Evolutionary conservation across 78 protist genomes (phyloP), one percentile per base, ranked within the genome.

Genomic region (Paulinella micropora): DNA sequence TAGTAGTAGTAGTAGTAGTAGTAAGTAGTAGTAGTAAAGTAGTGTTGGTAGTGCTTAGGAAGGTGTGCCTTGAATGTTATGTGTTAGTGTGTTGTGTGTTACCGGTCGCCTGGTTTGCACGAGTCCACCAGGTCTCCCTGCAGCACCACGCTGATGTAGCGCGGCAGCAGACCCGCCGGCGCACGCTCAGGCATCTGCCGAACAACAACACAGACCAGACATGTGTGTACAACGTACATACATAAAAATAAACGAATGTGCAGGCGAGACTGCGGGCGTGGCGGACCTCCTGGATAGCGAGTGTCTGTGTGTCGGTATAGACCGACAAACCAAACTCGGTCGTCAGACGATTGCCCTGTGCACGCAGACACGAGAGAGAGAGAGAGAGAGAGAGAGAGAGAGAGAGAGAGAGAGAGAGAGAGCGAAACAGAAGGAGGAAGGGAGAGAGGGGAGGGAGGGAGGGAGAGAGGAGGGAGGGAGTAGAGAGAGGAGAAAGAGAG

Each of bases 121-220:
- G 1, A 0, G 84, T 98, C 99, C 36, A 95, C 98, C 23, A 98
- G 94, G 82, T 98, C 99, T 69, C 90, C 88, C 34, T 92, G 94
- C 29, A 98, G 90, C 2, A 97, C 28, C 0, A 95, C 67, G 51
- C 94, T 96, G 9, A 96, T 92, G 0, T 97, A 94, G 23, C 97
- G 92, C 23, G 99, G 99, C 9, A 98, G 94, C 88, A 96, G 98
- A 4, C 99, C 99, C 0, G 99, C 95, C 31, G 99, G 99, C 23
- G 99, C 97, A 1, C 93, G 36, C 92, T 98, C 99, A 0, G 99
- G 99, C 97, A 94, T 94, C 93, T n/a, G n/a, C n/a, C n/a, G n/a
- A n/a, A n/a, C n/a, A n/a, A 97, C 99, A 40, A 96, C 99, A 4
- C 3, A 4, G 67, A 4, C n/a, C 67, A 4, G 67, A 4, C 67